Conservation (phyloP, 805 yeast species). For the Starmera amethionina region DNA sequence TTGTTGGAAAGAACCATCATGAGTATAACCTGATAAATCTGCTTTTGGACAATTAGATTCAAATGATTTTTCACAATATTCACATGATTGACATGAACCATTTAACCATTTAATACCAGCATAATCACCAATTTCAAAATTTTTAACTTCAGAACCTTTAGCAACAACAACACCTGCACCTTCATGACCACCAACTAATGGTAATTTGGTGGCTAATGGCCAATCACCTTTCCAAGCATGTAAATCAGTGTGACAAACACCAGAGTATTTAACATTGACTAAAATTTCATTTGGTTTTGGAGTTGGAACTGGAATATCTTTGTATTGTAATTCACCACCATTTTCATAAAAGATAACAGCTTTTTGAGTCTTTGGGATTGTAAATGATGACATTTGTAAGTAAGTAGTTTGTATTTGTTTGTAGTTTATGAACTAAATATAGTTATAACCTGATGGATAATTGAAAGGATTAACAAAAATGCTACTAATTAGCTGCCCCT, state of each 20-base stretch:
- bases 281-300: conserved; percentile 23
- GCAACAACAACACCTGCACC: conserved; percentile 61
- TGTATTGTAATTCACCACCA: conserved; percentile 34
- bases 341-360: conserved; percentile 37
- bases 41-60: conserved; percentile 58
- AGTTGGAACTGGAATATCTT: conserved; percentile 39
- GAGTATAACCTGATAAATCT: conserved; percentile 60
- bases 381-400: not conserved
- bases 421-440: too few species aligned
- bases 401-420: too few species aligned
- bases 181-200: conserved; percentile 59
- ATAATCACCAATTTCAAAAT: conserved; percentile 48
- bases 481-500: too few species aligned
- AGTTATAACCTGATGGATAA: too few species aligned
- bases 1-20: conserved; percentile 68
- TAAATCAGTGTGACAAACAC: conserved; percentile 51
- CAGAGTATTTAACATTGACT: conserved; percentile 32
- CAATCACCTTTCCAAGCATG: conserved; percentile 65
- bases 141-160: conserved; percentile 42
- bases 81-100: conserved; percentile 52
- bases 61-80: conserved; percentile 41
- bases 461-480: too few species aligned
- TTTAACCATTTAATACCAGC: conserved; percentile 61
- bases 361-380: conserved; percentile 32
- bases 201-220: conserved; percentile 44